phyloP scores from a whole-genome alignment of 495 filamentous ascomycete genomes.

The Penicillium fimorum region DNA sequence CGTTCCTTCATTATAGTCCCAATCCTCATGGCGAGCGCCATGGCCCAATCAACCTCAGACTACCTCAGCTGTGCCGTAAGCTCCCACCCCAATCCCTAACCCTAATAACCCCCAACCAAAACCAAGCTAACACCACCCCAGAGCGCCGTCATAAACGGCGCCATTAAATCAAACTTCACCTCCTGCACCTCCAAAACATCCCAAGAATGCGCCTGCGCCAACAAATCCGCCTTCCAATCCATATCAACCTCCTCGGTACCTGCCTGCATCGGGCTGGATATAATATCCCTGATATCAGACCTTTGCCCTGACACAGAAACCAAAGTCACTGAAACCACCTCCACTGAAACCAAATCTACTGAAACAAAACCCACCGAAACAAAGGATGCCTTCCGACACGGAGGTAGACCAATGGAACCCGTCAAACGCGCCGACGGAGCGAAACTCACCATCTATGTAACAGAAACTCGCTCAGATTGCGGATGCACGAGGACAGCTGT shows the following conservation, averaged over 20 bases:
- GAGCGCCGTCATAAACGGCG: constrained; percentile 11
- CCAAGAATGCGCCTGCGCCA: constrained; percentile 23
- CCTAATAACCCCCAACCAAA: not conserved
- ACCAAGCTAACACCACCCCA: constrained; percentile 2
- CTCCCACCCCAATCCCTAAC: not conserved
- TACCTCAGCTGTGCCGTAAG: constrained; percentile 23
- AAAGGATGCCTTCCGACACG: constrained; percentile 12
- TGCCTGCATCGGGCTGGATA: constrained; percentile 20
- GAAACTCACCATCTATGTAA: constrained; percentile 15
- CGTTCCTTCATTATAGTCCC: constrained; percentile 21
- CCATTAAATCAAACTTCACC: constrained; percentile 6
- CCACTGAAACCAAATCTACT: constrained; percentile 5
- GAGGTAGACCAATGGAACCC: constrained; percentile 25
- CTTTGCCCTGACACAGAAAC: constrained; percentile 13
- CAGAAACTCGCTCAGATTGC: constrained; percentile 6
- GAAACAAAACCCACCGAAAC: not conserved
- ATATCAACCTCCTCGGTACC: constrained; percentile 6
- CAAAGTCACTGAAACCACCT: constrained; percentile 4
- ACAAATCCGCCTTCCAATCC: constrained; percentile 15
- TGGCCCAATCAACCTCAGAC: constrained; percentile 9
- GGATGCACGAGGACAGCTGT: too few relatives aligned
- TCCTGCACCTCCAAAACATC: constrained; percentile 15
- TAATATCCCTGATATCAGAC: constrained; percentile 6
- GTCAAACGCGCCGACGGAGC: not conserved
- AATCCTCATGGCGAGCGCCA: constrained; percentile 20